Conservation (phyloP, 495 filamentous ascomycete genomes). For the Xylaria grammica region DNA sequence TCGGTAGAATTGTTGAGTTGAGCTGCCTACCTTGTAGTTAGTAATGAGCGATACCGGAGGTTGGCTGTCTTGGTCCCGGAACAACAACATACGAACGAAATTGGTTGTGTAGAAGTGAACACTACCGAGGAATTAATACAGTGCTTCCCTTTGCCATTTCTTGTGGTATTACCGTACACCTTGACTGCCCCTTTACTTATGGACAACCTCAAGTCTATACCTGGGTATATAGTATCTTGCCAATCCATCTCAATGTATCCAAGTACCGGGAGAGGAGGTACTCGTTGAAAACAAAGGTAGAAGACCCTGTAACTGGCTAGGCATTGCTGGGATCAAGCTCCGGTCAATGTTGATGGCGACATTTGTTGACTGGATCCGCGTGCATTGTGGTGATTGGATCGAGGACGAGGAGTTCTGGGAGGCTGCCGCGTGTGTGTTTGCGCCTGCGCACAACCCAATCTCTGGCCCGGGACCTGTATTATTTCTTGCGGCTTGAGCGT, state of each 20-base stretch:
- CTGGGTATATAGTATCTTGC: background rate
- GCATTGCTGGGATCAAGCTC: background rate
- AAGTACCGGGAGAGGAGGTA: background rate
- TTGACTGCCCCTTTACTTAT: background rate
- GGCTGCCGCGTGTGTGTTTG: constrained; percentile 12
- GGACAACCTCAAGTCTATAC: background rate
- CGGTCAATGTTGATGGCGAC: background rate
- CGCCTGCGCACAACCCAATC: constrained; percentile 11
- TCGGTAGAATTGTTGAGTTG: background rate
- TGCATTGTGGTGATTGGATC: constrained; percentile 19
- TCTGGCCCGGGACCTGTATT: background rate
- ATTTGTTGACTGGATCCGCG: constrained; percentile 23
- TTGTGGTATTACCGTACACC: background rate
- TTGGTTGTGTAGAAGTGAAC: background rate
- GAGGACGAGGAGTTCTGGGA: constrained; percentile 6
- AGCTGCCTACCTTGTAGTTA: background rate
- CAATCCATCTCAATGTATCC: background rate
- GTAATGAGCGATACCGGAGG: constrained; percentile 11
- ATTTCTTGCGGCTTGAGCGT: constrained; percentile 22
- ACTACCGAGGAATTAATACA: background rate
- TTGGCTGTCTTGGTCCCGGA: background rate
- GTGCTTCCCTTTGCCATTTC: background rate
- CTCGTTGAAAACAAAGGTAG: background rate
- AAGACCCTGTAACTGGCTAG: background rate
- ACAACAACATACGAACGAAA: background rate